phyloP scores from a whole-genome alignment of 2,329 filamentous ascomycete genomes.

The Aspergillus aculeatus region DNA sequence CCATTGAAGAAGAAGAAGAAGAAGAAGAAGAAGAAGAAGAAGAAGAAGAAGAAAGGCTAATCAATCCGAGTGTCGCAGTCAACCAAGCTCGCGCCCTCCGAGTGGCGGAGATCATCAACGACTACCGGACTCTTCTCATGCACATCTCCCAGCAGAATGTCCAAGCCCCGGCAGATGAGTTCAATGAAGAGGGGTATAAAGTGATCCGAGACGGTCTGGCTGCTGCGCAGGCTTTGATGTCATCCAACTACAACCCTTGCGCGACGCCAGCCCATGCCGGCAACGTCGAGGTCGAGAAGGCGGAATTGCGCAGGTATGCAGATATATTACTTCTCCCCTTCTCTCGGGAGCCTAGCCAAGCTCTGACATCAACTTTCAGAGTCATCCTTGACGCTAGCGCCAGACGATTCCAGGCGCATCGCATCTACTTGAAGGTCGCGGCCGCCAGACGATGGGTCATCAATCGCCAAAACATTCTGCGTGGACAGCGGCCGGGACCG shows the following conservation, averaged over 20 bases:
- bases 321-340: neutral
- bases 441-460: conserved; percentile 61
- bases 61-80: conserved; percentile 42
- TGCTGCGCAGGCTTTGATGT: conserved; percentile 56
- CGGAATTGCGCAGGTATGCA: conserved; percentile 55
- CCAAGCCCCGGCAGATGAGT: conserved; percentile 54
- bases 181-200: conserved; percentile 59
- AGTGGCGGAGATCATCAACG: conserved; percentile 62
- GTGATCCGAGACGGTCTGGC: conserved; percentile 56
- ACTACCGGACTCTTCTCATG: conserved; percentile 61
- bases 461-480: conserved; percentile 51
- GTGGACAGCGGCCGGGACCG: conserved; percentile 50
- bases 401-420: conserved; percentile 61
- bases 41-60: conserved; percentile 8
- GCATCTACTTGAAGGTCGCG: conserved; percentile 58
- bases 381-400: conserved; percentile 61
- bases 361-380: conserved; percentile 37
- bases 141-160: conserved; percentile 57
- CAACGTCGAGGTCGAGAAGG: conserved; percentile 55
- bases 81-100: conserved; percentile 64
- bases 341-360: neutral
- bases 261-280: conserved; percentile 42
- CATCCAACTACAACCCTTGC: conserved; percentile 52
- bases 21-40: too few species aligned
- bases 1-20: too few species aligned